A percentile compares a stretch with the other conserved stretches of the same genome.
phyloP scores from a whole-genome alignment of 495 filamentous ascomycete genomes.

The Daldinia bambusicola region DNA sequence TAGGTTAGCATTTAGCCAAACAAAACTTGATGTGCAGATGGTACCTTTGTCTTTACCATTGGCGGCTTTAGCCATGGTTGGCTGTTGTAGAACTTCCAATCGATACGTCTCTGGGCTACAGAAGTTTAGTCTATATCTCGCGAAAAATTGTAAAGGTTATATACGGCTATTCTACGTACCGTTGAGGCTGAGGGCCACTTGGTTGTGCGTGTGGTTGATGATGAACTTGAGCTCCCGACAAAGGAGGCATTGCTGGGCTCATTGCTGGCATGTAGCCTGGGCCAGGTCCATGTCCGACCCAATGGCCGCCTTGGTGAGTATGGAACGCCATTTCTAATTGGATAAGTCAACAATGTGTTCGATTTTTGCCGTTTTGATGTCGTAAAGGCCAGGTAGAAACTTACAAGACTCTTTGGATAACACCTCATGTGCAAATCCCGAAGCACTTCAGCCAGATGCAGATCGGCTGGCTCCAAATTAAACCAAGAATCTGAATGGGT shows the following conservation, averaged over 20 bases:
- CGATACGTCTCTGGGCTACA: slow-evolving; percentile 42
- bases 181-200: slow-evolving; percentile 34
- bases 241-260: slow-evolving; percentile 45
- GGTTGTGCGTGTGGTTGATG: slow-evolving; percentile 40
- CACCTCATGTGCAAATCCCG: slow-evolving; percentile 15
- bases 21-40: background rate
- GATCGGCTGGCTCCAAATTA: background rate
- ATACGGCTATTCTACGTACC: slow-evolving; percentile 21
- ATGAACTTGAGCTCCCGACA: slow-evolving; percentile 41
- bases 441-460: background rate
- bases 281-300: slow-evolving; percentile 42
- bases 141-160: background rate
- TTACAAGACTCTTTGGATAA: slow-evolving; percentile 32
- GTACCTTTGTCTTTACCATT: slow-evolving; percentile 51
- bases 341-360: slow-evolving; percentile 22
- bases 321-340: slow-evolving; percentile 46
- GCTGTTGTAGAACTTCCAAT: slow-evolving; percentile 49
- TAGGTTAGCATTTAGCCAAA: slow-evolving; percentile 9
- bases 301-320: slow-evolving; percentile 42
- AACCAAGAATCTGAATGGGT: background rate
- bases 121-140: slow-evolving; percentile 7
- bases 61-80: slow-evolving; percentile 48
- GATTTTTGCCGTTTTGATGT: background rate
- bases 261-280: slow-evolving; percentile 48
- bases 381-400: slow-evolving; percentile 4